Evolutionary conservation across 2,329 filamentous ascomycete genomes (phyloP).

Genomic region (Aureobasidium sp.): DNA sequence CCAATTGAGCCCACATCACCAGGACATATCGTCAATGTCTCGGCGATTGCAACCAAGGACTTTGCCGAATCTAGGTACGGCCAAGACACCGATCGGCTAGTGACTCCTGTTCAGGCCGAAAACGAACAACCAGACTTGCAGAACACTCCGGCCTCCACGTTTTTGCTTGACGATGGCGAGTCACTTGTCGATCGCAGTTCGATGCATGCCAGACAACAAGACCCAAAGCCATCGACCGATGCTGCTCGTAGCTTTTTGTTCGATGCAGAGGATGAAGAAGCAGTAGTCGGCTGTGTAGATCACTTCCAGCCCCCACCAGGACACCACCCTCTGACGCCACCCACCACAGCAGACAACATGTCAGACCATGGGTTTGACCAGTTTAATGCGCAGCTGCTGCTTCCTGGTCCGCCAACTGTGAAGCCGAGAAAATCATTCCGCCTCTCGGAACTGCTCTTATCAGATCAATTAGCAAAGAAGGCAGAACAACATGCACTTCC

Average conservation of each 20-base stretch:
- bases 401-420: neutral
- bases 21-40: neutral
- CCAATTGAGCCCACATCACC: neutral
- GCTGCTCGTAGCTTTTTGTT: conserved; percentile 44
- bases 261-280: conserved; percentile 37
- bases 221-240: neutral
- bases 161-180: conserved; percentile 48
- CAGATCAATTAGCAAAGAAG: conserved; percentile 4
- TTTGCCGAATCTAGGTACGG: neutral
- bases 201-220: conserved; percentile 28
- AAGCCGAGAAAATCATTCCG: conserved; percentile 1
- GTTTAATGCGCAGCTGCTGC: neutral
- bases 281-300: conserved; percentile 22
- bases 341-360: conserved; percentile 31
- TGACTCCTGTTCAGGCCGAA: neutral
- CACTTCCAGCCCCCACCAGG: conserved; percentile 27
- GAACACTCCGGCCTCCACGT: conserved; percentile 32
- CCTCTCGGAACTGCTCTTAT: conserved; percentile 5
- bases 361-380: conserved; percentile 3
- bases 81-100: neutral
- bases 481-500: conserved; percentile 10
- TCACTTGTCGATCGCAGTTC: conserved; percentile 46
- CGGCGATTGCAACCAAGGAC: conserved; percentile 3
- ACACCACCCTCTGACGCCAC: conserved; percentile 38
- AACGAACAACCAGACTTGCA: neutral